These are phyloP conservation scores for Thalia dealbata DNA, from an alignment of 176 grass and related monocot species.

Conservation along the genomic window DNA sequence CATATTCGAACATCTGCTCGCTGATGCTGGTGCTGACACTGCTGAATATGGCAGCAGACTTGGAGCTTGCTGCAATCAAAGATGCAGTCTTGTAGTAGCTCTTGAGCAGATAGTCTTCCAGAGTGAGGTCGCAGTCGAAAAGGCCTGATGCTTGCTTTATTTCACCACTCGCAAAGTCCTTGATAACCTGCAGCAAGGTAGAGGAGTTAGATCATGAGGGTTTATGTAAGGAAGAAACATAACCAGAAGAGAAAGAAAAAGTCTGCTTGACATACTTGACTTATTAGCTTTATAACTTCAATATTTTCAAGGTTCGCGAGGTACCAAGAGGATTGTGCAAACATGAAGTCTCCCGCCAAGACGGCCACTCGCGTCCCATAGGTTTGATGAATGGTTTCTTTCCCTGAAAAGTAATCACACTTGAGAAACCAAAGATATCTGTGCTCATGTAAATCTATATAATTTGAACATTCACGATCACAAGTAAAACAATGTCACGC, in stretches of 20 bases:
- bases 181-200: conserved; percentile 56
- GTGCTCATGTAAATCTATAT: background rate
- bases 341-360: conserved; percentile 94
- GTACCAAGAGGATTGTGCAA: conserved; percentile 95
- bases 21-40: conserved; percentile 32
- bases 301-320: conserved; percentile 92
- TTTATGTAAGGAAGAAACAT: background rate
- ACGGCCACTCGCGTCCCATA: conserved; percentile 85
- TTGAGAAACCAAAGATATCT: background rate
- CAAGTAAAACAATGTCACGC: too few species aligned
- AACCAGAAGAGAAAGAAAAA: background rate
- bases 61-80: conserved; percentile 76
- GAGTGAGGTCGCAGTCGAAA: conserved; percentile 61
- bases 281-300: conserved; percentile 94
- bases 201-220: background rate
- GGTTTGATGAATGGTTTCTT: conserved; percentile 75
- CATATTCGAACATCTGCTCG: conserved; percentile 79
- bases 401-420: conserved; percentile 31
- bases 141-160: conserved; percentile 86
- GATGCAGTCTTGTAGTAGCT: conserved; percentile 96
- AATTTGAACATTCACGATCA: background rate
- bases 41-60: conserved; percentile 77
- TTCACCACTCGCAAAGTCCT: conserved; percentile 92
- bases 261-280: conserved; percentile 47
- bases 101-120: conserved; percentile 89